Evolutionary conservation across 768 basidiomycete genomes (phyloP).

Genomic region (Asterophora parasitica): DNA sequence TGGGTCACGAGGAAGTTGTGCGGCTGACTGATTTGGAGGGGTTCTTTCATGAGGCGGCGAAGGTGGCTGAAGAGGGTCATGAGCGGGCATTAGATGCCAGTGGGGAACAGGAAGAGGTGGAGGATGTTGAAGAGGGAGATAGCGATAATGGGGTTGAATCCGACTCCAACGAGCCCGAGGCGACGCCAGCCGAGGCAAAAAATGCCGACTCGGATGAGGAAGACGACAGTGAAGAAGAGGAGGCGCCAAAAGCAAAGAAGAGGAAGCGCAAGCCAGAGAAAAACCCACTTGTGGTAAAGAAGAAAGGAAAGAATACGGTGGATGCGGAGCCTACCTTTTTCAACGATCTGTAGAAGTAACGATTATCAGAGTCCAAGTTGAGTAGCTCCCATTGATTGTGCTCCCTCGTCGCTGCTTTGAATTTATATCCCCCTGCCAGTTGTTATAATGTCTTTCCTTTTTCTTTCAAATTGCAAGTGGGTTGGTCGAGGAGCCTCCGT

Average conservation of each 20-base stretch:
- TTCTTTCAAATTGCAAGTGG: too few relatives aligned
- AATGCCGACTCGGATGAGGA: constrained; percentile 13
- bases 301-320: constrained; percentile 56
- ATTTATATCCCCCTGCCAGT: not conserved
- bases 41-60: constrained; percentile 43
- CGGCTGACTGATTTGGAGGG: constrained; percentile 81
- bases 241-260: constrained; percentile 36
- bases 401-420: not conserved
- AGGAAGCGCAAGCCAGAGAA: constrained; percentile 54
- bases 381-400: not conserved
- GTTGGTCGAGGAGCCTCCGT: too few relatives aligned
- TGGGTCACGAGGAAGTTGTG: constrained; percentile 83
- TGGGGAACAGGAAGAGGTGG: constrained; percentile 31
- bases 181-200: constrained; percentile 12
- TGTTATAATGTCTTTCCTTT: too few relatives aligned
- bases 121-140: constrained; percentile 26
- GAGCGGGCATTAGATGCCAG: not conserved
- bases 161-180: constrained; percentile 22
- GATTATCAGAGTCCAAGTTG: not conserved
- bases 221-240: constrained; percentile 21
- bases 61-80: not conserved
- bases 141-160: constrained; percentile 17
- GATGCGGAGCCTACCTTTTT: constrained; percentile 63
- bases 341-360: constrained; percentile 44
- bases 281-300: constrained; percentile 42